phyloP scores from a whole-genome alignment of 2,329 filamentous ascomycete species.

The Hypoxylon sp. region DNA sequence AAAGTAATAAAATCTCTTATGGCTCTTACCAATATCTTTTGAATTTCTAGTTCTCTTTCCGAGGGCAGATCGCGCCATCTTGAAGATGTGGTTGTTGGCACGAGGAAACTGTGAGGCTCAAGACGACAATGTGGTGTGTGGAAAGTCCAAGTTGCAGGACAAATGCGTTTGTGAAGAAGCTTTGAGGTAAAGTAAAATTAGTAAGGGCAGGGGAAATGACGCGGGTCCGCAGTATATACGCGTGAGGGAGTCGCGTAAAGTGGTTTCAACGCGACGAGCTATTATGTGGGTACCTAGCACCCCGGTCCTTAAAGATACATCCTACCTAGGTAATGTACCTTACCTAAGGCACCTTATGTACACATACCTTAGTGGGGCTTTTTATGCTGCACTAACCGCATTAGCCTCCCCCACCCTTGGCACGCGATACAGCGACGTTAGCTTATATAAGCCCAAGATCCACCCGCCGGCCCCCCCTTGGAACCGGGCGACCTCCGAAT shows the following conservation, averaged over 20 bases:
- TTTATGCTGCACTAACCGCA: conserved; percentile 4
- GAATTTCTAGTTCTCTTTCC: conserved; percentile 64
- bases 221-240: conserved; percentile 40
- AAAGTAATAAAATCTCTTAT: conserved; percentile 25
- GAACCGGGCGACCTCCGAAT: conserved; percentile 43
- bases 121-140: conserved; percentile 7
- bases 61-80: conserved; percentile 57
- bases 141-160: conserved; percentile 14
- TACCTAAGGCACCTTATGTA: neutral
- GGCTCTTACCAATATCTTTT: conserved; percentile 56
- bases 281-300: conserved; percentile 1
- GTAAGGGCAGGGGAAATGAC: conserved; percentile 38
- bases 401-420: conserved; percentile 36
- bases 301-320: neutral
- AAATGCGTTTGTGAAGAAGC: conserved; percentile 1
- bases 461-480: conserved; percentile 12
- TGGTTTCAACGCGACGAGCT: conserved; percentile 39
- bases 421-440: neutral
- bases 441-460: conserved; percentile 9
- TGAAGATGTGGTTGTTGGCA: conserved; percentile 21
- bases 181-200: conserved; percentile 28
- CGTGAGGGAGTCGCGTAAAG: conserved; percentile 52
- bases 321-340: neutral
- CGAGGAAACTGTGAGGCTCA: conserved; percentile 20
- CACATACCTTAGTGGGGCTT: neutral